Base-by-base conservation (phyloP, 2,329 filamentous ascomycete species). In the Amylocarpus encephaloides region DNA sequence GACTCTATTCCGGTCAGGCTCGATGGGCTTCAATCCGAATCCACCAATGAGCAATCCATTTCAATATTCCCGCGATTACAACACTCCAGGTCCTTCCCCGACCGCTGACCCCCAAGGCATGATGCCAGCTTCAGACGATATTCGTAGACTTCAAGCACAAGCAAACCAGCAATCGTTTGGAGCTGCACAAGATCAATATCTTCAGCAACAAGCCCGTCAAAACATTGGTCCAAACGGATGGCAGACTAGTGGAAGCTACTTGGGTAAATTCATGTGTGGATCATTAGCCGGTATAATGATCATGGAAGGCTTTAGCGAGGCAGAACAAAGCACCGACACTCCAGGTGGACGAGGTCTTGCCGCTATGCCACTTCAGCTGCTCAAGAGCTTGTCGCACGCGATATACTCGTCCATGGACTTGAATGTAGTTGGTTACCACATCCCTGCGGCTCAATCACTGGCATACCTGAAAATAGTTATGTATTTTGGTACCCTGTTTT, bases 261-360 rank as follows among this genome's bases (percentile, higher is more conserved):
- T 79, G 51, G 80, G 79, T 46, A 95, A 94, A 70, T 76, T 96
- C 58, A 93, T 96, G 88, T 83, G 96, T 5, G 92, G 92, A 38
- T 92, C 91, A 15, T 78, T 97, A 52, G 92, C 91, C 19, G 90
- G 89, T 12, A 74, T 97, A 15, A 95, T 97, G 91, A 78, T 96
- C 32, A 71, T 95, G 59, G 90, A 96, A 69, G 89, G 88, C 1
- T 75, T 91, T 49, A 76, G 77, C 33, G 79, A 86, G 38, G 52
- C 61, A 33, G 79, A 89, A 68, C 69, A 80, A 65, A 78, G 80
- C 60, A 78, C 75, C 42, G 82, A 86, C 45, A 75, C 75, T 1
- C 74, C 82, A 5, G 74, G 80, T 44, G 84, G 84, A 41, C 79
- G 81, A 34, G 86, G 86, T 2, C 74, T 91, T 12, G 78, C 81